Conservation (phyloP, 768 basidiomycete species). For the Collybiopsis luxurians region DNA sequence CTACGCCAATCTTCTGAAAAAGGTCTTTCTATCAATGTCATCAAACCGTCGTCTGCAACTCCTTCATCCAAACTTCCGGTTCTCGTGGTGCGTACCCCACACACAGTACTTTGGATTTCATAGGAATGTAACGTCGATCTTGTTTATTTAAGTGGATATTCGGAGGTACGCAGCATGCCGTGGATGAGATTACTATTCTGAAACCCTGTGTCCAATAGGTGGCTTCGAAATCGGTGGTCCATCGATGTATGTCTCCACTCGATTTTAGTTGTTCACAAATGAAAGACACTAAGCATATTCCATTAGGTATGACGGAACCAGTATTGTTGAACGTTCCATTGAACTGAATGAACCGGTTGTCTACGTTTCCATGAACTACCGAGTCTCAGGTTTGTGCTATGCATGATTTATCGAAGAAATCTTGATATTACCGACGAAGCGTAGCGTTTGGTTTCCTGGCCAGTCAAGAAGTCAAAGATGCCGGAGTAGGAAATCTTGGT, state of each 20-base stretch:
- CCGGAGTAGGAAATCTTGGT: constrained; percentile 61
- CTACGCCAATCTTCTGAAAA: background rate
- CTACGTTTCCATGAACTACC: constrained; percentile 56
- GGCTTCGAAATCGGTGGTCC: constrained; percentile 43
- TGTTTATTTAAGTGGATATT: constrained; percentile 43
- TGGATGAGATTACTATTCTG: background rate
- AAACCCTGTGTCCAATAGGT: background rate
- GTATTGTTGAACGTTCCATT: constrained; percentile 43
- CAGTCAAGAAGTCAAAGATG: constrained; percentile 48
- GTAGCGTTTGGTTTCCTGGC: constrained; percentile 51
- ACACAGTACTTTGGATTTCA: background rate
- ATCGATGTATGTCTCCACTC: constrained; percentile 23
- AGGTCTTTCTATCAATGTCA: constrained; percentile 55
- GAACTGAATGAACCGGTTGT: constrained; percentile 41
- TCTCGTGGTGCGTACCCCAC: constrained; percentile 38
- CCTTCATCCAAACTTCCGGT: constrained; percentile 48
- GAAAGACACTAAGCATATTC: background rate
- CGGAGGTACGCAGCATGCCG: constrained; percentile 31
- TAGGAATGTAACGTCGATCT: background rate
- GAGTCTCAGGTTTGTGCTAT: constrained; percentile 25
- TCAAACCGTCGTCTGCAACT: constrained; percentile 40
- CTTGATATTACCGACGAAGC: background rate
- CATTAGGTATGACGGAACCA: constrained; percentile 39
- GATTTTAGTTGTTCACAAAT: background rate
- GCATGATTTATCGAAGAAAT: too few species aligned